Percentiles rank a stretch among this genome's conserved stretches.
These are phyloP conservation scores for Lodderomyces margitis DNA, from an alignment of 1,139 yeast genomes.

Conservation along the genomic window DNA sequence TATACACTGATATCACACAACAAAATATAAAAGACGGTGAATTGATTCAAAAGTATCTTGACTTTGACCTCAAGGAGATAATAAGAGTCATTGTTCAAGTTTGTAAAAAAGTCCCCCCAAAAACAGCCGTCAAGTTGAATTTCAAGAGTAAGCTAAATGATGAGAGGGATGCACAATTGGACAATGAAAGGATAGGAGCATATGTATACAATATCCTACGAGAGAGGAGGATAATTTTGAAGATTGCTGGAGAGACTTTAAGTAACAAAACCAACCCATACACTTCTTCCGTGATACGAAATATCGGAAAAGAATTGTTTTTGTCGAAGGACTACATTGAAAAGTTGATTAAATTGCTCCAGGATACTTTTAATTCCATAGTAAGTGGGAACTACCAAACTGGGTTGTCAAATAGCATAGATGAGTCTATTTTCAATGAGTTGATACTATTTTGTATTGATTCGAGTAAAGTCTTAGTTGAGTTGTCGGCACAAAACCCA, in stretches of 20 bases:
- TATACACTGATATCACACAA: slow-evolving; percentile 34
- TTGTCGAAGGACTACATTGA: slow-evolving; percentile 26
- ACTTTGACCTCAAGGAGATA: slow-evolving; percentile 39
- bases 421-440: slow-evolving; percentile 32
- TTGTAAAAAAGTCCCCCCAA: slow-evolving; percentile 24
- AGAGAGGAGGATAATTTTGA: slow-evolving; percentile 47
- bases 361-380: slow-evolving; percentile 7
- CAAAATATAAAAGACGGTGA: slow-evolving; percentile 37
- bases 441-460: slow-evolving; percentile 35
- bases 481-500: slow-evolving; percentile 35
- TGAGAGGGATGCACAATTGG: slow-evolving; percentile 31
- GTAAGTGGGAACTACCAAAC: slow-evolving; percentile 14
- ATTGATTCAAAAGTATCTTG: slow-evolving; percentile 32
- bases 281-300: slow-evolving; percentile 32
- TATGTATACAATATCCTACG: slow-evolving; percentile 37
- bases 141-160: slow-evolving; percentile 36
- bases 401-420: slow-evolving; percentile 21
- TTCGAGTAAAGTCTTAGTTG: slow-evolving; percentile 44
- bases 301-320: slow-evolving; percentile 39
- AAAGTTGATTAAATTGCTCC: slow-evolving; percentile 22
- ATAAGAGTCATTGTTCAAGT: slow-evolving; percentile 47
- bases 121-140: slow-evolving; percentile 25
- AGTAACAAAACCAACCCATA: slow-evolving; percentile 32
- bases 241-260: slow-evolving; percentile 38
- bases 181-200: slow-evolving; percentile 28